Conservation (phyloP, 306 rosid genomes). For the Delonix regia region DNA sequence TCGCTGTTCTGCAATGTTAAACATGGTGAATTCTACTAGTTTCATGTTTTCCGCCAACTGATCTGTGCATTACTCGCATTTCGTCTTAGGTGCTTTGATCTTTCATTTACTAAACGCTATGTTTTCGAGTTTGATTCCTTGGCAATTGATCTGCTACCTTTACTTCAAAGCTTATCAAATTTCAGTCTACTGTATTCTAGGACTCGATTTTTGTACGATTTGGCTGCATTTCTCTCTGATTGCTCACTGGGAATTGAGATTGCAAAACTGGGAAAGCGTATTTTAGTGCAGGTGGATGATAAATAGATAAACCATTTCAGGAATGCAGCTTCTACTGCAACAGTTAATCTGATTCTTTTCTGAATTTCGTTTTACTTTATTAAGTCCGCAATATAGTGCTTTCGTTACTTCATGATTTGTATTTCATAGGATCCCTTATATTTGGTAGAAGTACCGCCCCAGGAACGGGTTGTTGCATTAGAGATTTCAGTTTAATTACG, state of each 20-base stretch:
- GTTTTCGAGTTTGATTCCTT: slow-evolving; percentile 29
- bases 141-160: slow-evolving; percentile 43
- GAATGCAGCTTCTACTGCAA: background rate
- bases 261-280: too few relatives aligned
- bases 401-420: background rate
- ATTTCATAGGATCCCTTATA: background rate
- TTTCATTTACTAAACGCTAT: slow-evolving; percentile 35
- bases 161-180: slow-evolving; percentile 15
- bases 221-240: background rate
- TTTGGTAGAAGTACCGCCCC: background rate
- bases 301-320: background rate
- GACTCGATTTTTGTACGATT: slow-evolving; percentile 29
- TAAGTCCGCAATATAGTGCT: background rate
- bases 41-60: background rate
- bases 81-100: background rate
- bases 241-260: background rate
- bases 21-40: slow-evolving; percentile 37
- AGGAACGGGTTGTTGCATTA: slow-evolving; percentile 8
- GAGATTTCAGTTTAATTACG: slow-evolving; percentile 3
- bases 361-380: background rate
- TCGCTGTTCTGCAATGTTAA: slow-evolving; percentile 17
- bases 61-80: slow-evolving; percentile 24
- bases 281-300: background rate
- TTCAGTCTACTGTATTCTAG: slow-evolving; percentile 29
- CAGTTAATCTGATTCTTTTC: background rate